Conservation (phyloP, 768 basidiomycete genomes). For the Boletus rufocinnamomeus region DNA sequence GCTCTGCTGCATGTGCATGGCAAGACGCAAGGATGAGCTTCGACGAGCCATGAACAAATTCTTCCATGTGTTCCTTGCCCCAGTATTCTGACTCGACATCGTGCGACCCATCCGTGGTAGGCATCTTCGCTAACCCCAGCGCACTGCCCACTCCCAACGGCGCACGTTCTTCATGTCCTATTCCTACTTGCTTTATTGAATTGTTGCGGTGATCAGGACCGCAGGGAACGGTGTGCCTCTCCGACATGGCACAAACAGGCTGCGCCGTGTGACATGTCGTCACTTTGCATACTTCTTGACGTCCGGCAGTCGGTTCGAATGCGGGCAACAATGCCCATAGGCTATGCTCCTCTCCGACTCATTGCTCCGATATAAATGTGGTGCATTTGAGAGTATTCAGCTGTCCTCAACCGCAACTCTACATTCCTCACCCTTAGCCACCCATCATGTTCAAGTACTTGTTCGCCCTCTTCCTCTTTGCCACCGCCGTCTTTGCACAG, state of each 20-base stretch:
- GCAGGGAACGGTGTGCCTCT: too few relatives aligned
- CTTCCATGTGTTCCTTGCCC: background rate
- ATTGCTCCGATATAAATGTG: slow-evolving; percentile 8
- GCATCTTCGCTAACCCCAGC: background rate
- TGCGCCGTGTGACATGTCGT: background rate
- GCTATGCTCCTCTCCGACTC: background rate
- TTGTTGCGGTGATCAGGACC: background rate
- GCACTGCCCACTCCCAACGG: background rate
- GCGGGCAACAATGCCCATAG: slow-evolving; percentile 8
- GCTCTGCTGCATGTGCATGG: background rate
- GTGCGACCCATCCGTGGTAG: background rate
- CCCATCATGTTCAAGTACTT: slow-evolving; percentile 23
- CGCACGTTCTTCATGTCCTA: background rate
- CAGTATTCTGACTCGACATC: background rate
- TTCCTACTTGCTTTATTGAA: background rate
- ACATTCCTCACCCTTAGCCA: background rate
- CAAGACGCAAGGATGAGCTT: background rate
- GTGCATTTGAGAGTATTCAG: background rate
- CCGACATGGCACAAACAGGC: background rate
- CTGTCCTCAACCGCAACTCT: background rate
- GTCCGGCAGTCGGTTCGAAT: background rate
- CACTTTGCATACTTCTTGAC: background rate
- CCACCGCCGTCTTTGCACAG: slow-evolving; percentile 44
- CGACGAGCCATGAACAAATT: background rate
- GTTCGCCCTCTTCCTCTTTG: slow-evolving; percentile 30